phyloP scores from a whole-genome alignment of 257 asterid species.

The Solanum ahanhuiri region DNA sequence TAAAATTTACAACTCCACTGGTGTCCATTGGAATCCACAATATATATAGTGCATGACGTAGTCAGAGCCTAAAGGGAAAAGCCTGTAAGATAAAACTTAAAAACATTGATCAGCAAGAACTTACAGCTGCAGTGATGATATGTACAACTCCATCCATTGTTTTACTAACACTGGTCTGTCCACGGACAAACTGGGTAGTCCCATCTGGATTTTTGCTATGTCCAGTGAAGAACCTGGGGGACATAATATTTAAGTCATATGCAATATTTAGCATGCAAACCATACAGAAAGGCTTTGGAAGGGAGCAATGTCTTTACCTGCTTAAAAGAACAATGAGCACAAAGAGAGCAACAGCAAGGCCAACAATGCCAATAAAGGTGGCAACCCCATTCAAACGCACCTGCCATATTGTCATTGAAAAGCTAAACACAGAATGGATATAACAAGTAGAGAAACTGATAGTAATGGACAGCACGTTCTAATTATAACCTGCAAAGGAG shows the following conservation, averaged over 20 bases:
- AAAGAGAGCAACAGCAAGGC: constrained; percentile 68
- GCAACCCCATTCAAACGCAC: constrained; percentile 97
- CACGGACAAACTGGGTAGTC: constrained; percentile 62
- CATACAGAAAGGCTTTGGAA: not conserved
- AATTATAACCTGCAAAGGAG: constrained; percentile 78
- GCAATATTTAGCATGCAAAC: constrained; percentile 5
- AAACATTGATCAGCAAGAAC: constrained; percentile 19
- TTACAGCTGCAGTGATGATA: constrained; percentile 80
- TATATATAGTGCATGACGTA: not conserved
- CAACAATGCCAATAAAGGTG: constrained; percentile 88
- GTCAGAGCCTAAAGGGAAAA: not conserved
- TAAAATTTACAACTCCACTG: not conserved
- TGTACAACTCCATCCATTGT: constrained; percentile 60
- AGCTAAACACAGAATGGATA: not conserved
- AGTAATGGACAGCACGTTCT: not conserved
- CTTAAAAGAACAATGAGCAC: constrained; percentile 65
- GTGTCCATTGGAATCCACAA: not conserved
- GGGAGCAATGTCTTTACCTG: constrained; percentile 31
- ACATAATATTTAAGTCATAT: not conserved
- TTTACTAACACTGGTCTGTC: constrained; percentile 43
- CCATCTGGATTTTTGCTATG: constrained; percentile 62
- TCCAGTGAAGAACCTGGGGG: constrained; percentile 74
- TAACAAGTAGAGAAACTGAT: not conserved
- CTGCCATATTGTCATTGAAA: constrained; percentile 21
- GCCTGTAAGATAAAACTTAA: not conserved